Percentiles rank a stretch among this genome's conserved stretches.
Conservation (phyloP, 192 early-diverging fungal species). For the Podila epicladia region DNA sequence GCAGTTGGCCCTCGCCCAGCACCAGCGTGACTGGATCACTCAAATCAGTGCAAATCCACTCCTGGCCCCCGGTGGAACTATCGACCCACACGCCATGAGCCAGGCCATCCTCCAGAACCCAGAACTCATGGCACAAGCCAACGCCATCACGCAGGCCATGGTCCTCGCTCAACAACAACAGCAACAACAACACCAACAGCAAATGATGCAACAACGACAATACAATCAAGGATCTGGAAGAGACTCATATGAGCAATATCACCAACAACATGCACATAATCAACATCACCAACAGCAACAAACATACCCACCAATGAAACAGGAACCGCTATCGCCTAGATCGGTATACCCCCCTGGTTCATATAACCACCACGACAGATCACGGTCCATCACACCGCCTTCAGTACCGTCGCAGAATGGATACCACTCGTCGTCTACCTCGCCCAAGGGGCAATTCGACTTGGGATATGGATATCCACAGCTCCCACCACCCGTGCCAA, state of each 20-base stretch:
- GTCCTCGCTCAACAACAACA: constrained; percentile 34
- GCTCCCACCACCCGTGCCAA: not conserved
- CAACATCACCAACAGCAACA: constrained; percentile 19
- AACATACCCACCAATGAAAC: not conserved
- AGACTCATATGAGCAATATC: constrained; percentile 3
- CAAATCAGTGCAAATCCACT: constrained; percentile 30
- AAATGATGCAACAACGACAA: constrained; percentile 15
- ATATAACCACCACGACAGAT: not conserved
- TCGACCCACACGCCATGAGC: constrained; percentile 49
- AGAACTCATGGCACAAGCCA: constrained; percentile 46
- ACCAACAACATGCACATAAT: constrained; percentile 7
- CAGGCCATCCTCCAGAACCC: constrained; percentile 48
- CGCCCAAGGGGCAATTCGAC: not conserved
- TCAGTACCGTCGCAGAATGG: not conserved
- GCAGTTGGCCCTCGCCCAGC: constrained; percentile 1
- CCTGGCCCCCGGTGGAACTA: constrained; percentile 18
- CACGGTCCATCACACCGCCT: not conserved
- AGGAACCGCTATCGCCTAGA: not conserved
- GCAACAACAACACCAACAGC: constrained; percentile 10
- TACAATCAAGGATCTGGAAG: too few species aligned
- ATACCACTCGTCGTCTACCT: not conserved
- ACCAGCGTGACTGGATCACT: constrained; percentile 36
- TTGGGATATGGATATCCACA: not conserved
- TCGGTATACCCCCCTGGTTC: not conserved
- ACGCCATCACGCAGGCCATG: constrained; percentile 46